These are phyloP conservation scores for Wickerhamiella sorbophila DNA, from an alignment of 805 yeast genomes.

Conservation along the genomic window DNA sequence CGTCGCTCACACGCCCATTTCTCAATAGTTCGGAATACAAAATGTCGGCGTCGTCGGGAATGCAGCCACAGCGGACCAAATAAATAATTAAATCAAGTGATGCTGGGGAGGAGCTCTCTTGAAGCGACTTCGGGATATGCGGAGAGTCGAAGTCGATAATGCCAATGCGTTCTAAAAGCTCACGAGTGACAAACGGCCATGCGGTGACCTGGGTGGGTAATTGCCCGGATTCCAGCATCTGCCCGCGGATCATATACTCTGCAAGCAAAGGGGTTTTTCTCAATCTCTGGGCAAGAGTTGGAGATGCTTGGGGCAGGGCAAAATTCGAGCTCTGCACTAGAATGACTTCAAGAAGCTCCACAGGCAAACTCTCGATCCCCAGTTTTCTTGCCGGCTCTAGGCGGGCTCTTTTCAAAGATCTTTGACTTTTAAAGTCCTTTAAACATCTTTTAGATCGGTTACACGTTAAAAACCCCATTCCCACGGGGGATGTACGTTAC, in stretches of 20 bases:
- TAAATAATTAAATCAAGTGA: conserved; percentile 18
- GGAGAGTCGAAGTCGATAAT: conserved; percentile 62
- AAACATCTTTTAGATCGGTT: conserved; percentile 3
- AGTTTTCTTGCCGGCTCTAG: not conserved
- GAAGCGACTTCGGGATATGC: conserved; percentile 72
- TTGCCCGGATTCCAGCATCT: conserved; percentile 9
- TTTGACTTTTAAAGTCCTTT: too few species aligned
- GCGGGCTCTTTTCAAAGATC: not conserved
- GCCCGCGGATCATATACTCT: conserved; percentile 13
- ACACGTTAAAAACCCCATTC: conserved; percentile 11
- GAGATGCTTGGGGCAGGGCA: conserved; percentile 27
- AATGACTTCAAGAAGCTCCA: conserved; percentile 30
- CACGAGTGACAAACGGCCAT: conserved; percentile 18
- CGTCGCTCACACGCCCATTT: conserved; percentile 2
- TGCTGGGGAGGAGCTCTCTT: conserved; percentile 23
- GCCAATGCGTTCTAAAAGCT: conserved; percentile 34
- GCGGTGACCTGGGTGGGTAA: conserved; percentile 9
- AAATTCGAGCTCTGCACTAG: conserved; percentile 29
- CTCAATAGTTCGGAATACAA: conserved; percentile 6
- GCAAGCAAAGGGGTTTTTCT: conserved; percentile 20
- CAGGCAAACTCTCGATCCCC: conserved; percentile 28
- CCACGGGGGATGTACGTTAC: too few species aligned
- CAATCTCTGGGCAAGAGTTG: conserved; percentile 18
- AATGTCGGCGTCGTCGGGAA: conserved; percentile 9
- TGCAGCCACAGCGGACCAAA: conserved; percentile 14